Evolutionary conservation across 257 asterid genomes (phyloP).

Genomic region (Ophiorrhiza pumila): DNA sequence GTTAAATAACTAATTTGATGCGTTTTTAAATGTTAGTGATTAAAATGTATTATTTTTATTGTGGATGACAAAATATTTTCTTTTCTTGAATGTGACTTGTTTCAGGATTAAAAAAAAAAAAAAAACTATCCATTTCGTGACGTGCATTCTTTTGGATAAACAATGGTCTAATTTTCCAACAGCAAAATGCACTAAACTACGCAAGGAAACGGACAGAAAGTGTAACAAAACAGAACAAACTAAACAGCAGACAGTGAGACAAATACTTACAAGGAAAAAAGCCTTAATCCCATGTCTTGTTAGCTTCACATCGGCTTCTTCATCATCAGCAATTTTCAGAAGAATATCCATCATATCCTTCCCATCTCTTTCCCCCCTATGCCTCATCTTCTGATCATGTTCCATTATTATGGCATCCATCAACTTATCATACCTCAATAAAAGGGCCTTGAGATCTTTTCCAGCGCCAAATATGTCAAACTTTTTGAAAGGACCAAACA

Average conservation of each 20-base stretch:
- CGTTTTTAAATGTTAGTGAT: no score
- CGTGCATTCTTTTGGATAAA: no score
- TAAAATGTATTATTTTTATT: no score
- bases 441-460: slow-evolving; percentile 18
- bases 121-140: no score
- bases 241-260: no score
- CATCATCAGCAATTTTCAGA: slow-evolving; percentile 20
- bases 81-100: no score
- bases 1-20: no score
- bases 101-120: no score
- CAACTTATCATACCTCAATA: slow-evolving; percentile 26
- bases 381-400: slow-evolving; percentile 20
- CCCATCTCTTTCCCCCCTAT: slow-evolving; percentile 6
- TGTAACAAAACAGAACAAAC: not conserved
- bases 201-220: no score
- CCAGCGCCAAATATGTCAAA: slow-evolving; percentile 31
- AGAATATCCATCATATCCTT: slow-evolving; percentile 32
- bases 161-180: no score
- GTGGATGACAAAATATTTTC: no score
- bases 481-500: slow-evolving; percentile 21
- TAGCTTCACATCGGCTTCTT: slow-evolving; percentile 23
- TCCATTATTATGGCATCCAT: slow-evolving; percentile 27
- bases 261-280: slow-evolving; percentile 22
- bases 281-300: slow-evolving; percentile 29
- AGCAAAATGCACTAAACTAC: no score